Evolutionary conservation across 2,329 filamentous ascomycete genomes (phyloP).

Genomic region (Aspergillus versicolor): DNA sequence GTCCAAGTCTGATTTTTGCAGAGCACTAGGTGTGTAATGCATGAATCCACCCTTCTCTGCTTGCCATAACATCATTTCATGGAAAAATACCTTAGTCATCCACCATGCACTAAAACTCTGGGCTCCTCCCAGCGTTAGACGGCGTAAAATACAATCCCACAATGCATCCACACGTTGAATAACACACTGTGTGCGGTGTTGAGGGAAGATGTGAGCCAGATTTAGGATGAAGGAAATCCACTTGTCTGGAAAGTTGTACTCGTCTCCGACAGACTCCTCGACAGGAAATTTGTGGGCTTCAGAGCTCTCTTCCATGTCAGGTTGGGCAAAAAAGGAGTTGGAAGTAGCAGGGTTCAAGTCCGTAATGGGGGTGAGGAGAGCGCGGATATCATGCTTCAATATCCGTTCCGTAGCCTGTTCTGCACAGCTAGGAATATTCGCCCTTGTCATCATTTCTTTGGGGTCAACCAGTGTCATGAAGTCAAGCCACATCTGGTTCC

Average conservation of each 20-base stretch:
- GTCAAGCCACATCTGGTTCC: conserved; percentile 93
- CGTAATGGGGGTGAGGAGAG: conserved; percentile 42
- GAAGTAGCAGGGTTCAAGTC: conserved; percentile 29
- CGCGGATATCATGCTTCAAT: conserved; percentile 45
- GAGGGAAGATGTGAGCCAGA: conserved; percentile 39
- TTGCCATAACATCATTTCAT: conserved; percentile 90
- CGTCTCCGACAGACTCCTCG: conserved; percentile 36
- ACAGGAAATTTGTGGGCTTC: conserved; percentile 36
- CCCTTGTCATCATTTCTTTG: conserved; percentile 41
- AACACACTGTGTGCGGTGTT: conserved; percentile 46
- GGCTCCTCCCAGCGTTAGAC: conserved; percentile 45
- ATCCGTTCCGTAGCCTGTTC: conserved; percentile 37
- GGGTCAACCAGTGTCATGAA: conserved; percentile 53
- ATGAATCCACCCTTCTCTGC: conserved; percentile 90
- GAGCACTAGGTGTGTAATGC: conserved; percentile 46
- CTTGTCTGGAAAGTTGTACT: conserved; percentile 50
- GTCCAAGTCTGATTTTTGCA: conserved; percentile 28
- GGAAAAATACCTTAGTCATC: conserved; percentile 91
- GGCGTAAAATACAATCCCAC: conserved; percentile 45
- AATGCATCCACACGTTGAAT: conserved; percentile 45
- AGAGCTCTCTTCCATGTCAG: conserved; percentile 32
- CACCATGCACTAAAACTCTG: conserved; percentile 51
- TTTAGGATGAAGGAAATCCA: conserved; percentile 48
- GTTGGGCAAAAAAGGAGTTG: conserved; percentile 34
- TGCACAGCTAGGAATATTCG: conserved; percentile 42